Percentiles rank a stretch among this genome's conserved stretches.
Evolutionary conservation across 2,329 filamentous ascomycete species (phyloP).

Genomic region (Penicillium rolfsii): DNA sequence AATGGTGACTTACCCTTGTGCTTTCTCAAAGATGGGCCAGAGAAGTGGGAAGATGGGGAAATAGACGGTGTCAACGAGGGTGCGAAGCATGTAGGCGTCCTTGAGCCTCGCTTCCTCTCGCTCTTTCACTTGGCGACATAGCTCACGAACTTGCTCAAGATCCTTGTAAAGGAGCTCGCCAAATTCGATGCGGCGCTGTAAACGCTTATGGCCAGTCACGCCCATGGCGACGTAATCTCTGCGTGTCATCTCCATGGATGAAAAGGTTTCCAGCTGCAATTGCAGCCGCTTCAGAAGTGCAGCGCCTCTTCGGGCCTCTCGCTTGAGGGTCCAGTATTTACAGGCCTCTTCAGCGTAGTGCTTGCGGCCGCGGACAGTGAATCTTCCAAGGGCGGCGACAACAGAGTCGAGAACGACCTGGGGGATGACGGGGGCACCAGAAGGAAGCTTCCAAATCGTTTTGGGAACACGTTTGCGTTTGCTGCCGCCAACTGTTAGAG

Average conservation of each 20-base stretch:
- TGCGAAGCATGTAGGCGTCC: constrained; percentile 73
- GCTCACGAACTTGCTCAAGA: constrained; percentile 71
- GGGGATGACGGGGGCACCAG: constrained; percentile 91
- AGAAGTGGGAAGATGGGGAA: constrained; percentile 83
- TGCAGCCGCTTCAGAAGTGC: constrained; percentile 91
- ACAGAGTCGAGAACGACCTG: constrained; percentile 85
- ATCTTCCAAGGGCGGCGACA: constrained; percentile 78
- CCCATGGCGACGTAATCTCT: constrained; percentile 97
- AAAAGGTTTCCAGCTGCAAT: constrained; percentile 92
- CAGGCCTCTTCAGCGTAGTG: constrained; percentile 92
- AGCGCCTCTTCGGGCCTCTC: constrained; percentile 87
- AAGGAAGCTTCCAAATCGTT: constrained; percentile 86
- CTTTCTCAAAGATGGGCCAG: constrained; percentile 76
- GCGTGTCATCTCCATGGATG: constrained; percentile 94
- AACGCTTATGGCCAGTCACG: constrained; percentile 73
- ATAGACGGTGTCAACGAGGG: constrained; percentile 85
- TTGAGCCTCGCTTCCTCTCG: constrained; percentile 78
- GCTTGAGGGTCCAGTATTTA: constrained; percentile 96
- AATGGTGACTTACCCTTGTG: constrained; percentile 68
- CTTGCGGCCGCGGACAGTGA: constrained; percentile 82
- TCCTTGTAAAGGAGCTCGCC: constrained; percentile 67
- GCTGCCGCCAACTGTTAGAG: constrained; percentile 59
- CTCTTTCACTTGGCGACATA: constrained; percentile 72
- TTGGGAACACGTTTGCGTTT: constrained; percentile 65
- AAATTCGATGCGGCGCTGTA: constrained; percentile 85